Conservation (phyloP, 305 asterid species). For the Nicotiana rustica region DNA sequence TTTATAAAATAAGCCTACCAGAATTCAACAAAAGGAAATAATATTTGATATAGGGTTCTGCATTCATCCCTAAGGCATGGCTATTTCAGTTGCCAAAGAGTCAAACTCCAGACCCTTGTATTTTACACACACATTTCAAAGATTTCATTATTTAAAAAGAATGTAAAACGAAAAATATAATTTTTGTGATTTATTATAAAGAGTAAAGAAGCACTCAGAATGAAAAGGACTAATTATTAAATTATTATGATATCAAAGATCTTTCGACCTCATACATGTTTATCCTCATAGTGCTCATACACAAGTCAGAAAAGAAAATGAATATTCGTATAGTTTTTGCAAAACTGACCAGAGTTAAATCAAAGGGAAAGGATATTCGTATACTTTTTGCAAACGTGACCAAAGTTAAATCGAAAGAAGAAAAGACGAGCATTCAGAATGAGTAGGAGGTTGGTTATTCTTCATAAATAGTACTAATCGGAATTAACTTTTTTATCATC, state of each 20-base stretch:
- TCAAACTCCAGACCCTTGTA: constrained; percentile 60
- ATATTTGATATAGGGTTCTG: constrained; percentile 56
- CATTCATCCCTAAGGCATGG: constrained; percentile 62
- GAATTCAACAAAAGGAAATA: constrained; percentile 46
- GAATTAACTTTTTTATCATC: background rate
- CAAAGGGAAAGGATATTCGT: no score
- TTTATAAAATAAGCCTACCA: constrained; percentile 34
- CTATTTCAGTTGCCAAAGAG: constrained; percentile 49
- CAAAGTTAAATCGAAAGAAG: background rate
- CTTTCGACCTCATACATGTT: background rate
- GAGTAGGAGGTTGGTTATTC: constrained; percentile 35
- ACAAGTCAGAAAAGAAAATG: no score
- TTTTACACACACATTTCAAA: background rate
- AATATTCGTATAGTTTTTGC: no score
- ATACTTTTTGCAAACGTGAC: no score
- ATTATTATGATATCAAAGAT: background rate
- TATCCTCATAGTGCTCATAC: constrained; percentile 3
- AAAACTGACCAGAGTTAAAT: background rate
- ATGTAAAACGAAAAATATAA: background rate
- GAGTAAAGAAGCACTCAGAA: background rate
- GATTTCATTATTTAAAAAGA: no score
- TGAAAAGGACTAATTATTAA: constrained; percentile 30
- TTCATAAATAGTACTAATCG: constrained; percentile 19
- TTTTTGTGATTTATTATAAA: background rate
- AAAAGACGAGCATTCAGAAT: constrained; percentile 32